A percentile compares a stretch with the other conserved stretches of the same genome.
Evolutionary conservation across 129 eudicot species (phyloP).

Genomic region (Calendula officinalis): DNA sequence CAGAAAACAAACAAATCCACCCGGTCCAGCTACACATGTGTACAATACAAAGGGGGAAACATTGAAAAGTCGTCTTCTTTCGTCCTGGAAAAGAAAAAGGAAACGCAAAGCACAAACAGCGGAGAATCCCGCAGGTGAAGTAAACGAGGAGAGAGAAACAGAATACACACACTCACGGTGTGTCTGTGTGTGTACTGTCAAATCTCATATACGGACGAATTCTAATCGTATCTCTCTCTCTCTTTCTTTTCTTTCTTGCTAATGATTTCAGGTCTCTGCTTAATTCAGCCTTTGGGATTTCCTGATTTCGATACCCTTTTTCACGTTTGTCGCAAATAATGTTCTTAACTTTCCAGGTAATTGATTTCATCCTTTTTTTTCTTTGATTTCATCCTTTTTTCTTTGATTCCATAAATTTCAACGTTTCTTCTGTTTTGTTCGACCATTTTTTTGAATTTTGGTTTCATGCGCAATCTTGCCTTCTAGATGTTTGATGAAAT

Average conservation of each 20-base stretch:
- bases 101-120: slow-evolving; percentile 40
- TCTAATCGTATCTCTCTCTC: background rate
- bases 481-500: slow-evolving; percentile 27
- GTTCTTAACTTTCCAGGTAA: slow-evolving; percentile 32
- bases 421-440: slow-evolving; percentile 3
- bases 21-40: slow-evolving; percentile 13
- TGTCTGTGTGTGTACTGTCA: slow-evolving; percentile 37
- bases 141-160: slow-evolving; percentile 44
- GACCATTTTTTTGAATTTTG: background rate
- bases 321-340: slow-evolving; percentile 22
- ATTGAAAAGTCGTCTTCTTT: slow-evolving; percentile 27
- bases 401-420: slow-evolving; percentile 3
- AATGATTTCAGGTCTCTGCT: slow-evolving; percentile 42
- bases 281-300: slow-evolving; percentile 27
- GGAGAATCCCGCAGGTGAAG: slow-evolving; percentile 64
- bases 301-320: slow-evolving; percentile 23
- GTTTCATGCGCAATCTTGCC: background rate
- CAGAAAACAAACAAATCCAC: slow-evolving; percentile 3
- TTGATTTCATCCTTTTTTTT: background rate
- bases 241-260: slow-evolving; percentile 19
- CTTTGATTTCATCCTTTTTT: too few species aligned
- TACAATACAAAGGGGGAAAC: slow-evolving; percentile 1
- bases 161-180: slow-evolving; percentile 7
- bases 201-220: slow-evolving; percentile 25
- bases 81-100: slow-evolving; percentile 14